Conservation (phyloP, 1,139 yeast genomes). For the Dujonia santamariae region DNA sequence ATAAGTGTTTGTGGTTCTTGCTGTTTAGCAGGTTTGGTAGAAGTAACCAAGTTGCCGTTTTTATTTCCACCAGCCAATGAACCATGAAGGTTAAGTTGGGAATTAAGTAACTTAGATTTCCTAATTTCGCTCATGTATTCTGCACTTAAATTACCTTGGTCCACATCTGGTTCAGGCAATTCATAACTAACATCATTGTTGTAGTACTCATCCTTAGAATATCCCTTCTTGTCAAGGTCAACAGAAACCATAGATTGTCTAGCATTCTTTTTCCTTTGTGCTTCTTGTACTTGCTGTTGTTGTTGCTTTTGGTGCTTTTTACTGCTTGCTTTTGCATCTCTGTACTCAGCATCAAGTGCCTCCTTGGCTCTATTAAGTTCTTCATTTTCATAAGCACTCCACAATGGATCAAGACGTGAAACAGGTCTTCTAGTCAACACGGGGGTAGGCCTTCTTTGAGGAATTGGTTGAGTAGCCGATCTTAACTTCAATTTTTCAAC, state of each 20-base stretch:
- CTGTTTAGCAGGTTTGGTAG: slow-evolving; percentile 9
- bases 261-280: slow-evolving; percentile 18
- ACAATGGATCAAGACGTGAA: slow-evolving; percentile 66
- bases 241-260: slow-evolving; percentile 43
- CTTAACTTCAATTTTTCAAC: slow-evolving; percentile 44
- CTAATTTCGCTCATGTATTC: slow-evolving; percentile 45
- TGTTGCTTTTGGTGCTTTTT: slow-evolving; percentile 5
- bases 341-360: slow-evolving; percentile 39
- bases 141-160: slow-evolving; percentile 38
- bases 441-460: slow-evolving; percentile 40
- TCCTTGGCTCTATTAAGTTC: slow-evolving; percentile 46
- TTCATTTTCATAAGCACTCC: slow-evolving; percentile 47
- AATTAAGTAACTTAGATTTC: slow-evolving; percentile 42
- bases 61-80: slow-evolving; percentile 19
- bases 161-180: slow-evolving; percentile 39
- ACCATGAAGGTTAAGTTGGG: slow-evolving; percentile 37
- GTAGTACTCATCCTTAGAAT: slow-evolving; percentile 9
- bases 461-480: slow-evolving; percentile 44
- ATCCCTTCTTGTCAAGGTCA: slow-evolving; percentile 14
- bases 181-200: slow-evolving; percentile 20
- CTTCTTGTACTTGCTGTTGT: slow-evolving; percentile 8
- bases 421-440: slow-evolving; percentile 57
- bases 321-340: slow-evolving; percentile 16
- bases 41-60: slow-evolving; percentile 12
- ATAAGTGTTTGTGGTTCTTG: slow-evolving; percentile 36